Percentiles rank a stretch among this genome's conserved stretches.
phyloP scores from a whole-genome alignment of 164 flowering plant species.

The Nymphaea colorata region DNA sequence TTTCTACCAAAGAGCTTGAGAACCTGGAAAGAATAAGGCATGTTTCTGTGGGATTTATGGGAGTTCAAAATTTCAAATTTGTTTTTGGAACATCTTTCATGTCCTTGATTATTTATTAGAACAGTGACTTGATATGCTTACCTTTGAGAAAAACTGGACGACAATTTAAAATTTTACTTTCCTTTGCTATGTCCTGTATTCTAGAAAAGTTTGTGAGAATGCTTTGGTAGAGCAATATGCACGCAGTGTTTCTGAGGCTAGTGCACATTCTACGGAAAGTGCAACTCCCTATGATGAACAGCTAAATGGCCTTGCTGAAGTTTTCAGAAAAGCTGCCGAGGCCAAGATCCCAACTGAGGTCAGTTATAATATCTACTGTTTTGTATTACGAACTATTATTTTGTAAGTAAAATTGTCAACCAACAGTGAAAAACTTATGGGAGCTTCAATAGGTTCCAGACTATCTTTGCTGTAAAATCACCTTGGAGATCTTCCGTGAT shows the following conservation, averaged over 20 bases:
- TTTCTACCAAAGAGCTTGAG: slow-evolving; percentile 51
- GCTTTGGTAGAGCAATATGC: slow-evolving; percentile 49
- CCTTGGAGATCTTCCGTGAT: slow-evolving; percentile 81
- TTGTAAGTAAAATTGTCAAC: background rate
- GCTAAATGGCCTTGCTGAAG: slow-evolving; percentile 28
- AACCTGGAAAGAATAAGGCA: slow-evolving; percentile 70
- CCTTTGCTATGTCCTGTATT: background rate
- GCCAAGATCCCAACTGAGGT: slow-evolving; percentile 73
- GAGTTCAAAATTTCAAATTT: background rate
- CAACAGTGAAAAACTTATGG: background rate
- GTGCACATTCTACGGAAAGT: slow-evolving; percentile 32
- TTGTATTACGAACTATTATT: background rate
- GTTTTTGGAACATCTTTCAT: background rate
- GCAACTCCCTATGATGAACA: slow-evolving; percentile 20
- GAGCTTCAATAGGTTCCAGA: slow-evolving; percentile 60
- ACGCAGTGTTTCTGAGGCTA: slow-evolving; percentile 27
- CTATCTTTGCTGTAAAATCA: slow-evolving; percentile 76
- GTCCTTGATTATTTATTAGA: background rate
- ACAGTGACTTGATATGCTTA: background rate
- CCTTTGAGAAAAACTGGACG: background rate
- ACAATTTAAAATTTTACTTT: background rate
- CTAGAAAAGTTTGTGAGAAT: slow-evolving; percentile 65
- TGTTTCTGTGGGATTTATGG: slow-evolving; percentile 13
- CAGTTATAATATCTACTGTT: background rate
- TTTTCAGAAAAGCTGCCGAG: slow-evolving; percentile 61